Base-by-base conservation (phyloP, 73 alveolate genomes). In the Uronychia setigera region DNA sequence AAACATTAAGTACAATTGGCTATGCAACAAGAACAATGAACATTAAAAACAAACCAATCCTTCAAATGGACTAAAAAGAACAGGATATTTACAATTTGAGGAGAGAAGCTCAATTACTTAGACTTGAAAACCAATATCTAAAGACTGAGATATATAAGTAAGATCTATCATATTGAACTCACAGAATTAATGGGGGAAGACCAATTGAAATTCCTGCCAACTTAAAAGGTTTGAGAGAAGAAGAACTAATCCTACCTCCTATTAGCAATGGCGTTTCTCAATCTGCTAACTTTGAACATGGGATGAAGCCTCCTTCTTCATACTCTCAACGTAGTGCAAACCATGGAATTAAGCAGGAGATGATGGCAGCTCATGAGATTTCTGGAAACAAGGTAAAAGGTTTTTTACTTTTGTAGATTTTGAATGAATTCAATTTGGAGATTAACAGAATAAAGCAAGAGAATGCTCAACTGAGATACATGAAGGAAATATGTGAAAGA, bases 21-120 rank as follows among this genome's bases (percentile, higher is more conserved):
- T 98, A 97, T 87, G 99, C 99, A 5, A 92, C 99, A 9, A 87
- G 99, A 26, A 97, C 99, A 0, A 97, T 97, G 99, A 96, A 98
- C 85, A 98, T 98, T 58, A 96, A 98, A 89, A 98, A 98, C 85
- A 98, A 97, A 83, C 99, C 99, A 13, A 94, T 98, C 30, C 92
- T 98, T 77, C 95, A 97, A 88, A 96, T 98, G 99, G 99, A 97
- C 46, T 97, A 97, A 81, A 95, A 94, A 75, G 99, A 98, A 80
- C 93, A 95, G 59, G 94, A 94, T 35, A 97, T 97, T 31, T 95
- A 92, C 79, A 97, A 92, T 83, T 85, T 98, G 59, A 93, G 94
- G 79, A 77, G 96, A 27, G 99, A 98, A 87, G 96, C 96, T 80
- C 94, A 94, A 81, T 80, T 95, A 27, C 87, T 92, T 32, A 97